Conservation (phyloP, 139 green algal species). For the Chlorella sp. region DNA sequence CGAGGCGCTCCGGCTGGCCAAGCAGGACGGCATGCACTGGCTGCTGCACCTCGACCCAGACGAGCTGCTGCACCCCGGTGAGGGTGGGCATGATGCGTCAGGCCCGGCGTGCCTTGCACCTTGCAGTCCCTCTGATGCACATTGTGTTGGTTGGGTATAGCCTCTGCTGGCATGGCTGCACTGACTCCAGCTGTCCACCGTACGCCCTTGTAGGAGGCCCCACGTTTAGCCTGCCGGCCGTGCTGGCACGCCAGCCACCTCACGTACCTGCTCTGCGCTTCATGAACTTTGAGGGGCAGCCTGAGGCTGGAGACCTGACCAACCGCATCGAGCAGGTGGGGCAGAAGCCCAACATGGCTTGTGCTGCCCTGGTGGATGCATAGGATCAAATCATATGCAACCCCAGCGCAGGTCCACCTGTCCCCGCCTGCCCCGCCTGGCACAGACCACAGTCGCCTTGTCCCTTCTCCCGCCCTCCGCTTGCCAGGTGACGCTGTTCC, state of each 20-base stretch:
- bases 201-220: not conserved
- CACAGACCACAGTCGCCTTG: too few species aligned
- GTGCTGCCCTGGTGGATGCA: too few species aligned
- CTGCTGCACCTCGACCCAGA: slow-evolving; percentile 70
- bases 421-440: too few species aligned
- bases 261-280: slow-evolving; percentile 53
- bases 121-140: too few species aligned
- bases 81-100: too few species aligned
- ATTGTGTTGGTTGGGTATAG: too few species aligned
- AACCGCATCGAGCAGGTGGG: slow-evolving; percentile 62
- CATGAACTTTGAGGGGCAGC: slow-evolving; percentile 67
- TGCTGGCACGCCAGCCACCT: slow-evolving; percentile 17
- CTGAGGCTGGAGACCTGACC: slow-evolving; percentile 51
- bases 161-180: too few species aligned
- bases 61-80: slow-evolving; percentile 58
- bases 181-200: too few species aligned
- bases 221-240: slow-evolving; percentile 26
- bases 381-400: too few species aligned
- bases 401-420: too few species aligned
- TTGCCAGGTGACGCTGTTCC: slow-evolving; percentile 64
- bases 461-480: too few species aligned
- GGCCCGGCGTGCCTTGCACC: too few species aligned
- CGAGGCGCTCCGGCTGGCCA: slow-evolving; percentile 43
- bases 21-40: slow-evolving; percentile 47
- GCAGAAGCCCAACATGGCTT: not conserved